Conservation (phyloP, 1,139 yeast genomes). For the Meyerozyma elateridarum region DNA sequence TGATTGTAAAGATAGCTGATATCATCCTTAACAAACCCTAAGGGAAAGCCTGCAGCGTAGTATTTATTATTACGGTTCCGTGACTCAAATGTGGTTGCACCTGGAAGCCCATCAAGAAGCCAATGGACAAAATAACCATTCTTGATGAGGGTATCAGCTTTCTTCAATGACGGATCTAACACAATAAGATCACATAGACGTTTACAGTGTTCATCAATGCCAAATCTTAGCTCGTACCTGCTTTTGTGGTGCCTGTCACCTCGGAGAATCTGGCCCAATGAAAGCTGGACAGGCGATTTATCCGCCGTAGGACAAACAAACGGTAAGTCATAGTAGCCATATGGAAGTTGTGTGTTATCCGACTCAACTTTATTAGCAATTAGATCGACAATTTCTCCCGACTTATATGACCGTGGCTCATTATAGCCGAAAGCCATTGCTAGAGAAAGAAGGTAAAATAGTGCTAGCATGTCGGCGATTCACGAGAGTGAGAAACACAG, state of each 20-base stretch:
- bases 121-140: slow-evolving; percentile 79
- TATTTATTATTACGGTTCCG: slow-evolving; percentile 57
- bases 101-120: slow-evolving; percentile 81
- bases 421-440: slow-evolving; percentile 2
- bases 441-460: not conserved
- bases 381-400: slow-evolving; percentile 64
- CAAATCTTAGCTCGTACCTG: slow-evolving; percentile 59
- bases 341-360: slow-evolving; percentile 73
- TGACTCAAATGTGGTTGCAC: slow-evolving; percentile 79
- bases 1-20: slow-evolving; percentile 69
- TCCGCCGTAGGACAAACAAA: slow-evolving; percentile 74
- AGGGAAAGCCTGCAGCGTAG: slow-evolving; percentile 83
- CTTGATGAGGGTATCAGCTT: slow-evolving; percentile 59
- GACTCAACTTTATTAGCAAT: slow-evolving; percentile 77
- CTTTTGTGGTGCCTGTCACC: slow-evolving; percentile 82
- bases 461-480: not conserved
- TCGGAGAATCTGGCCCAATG: slow-evolving; percentile 70
- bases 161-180: slow-evolving; percentile 41
- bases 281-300: slow-evolving; percentile 58
- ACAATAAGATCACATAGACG: slow-evolving; percentile 64
- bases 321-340: slow-evolving; percentile 69
- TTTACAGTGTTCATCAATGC: slow-evolving; percentile 59
- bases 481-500: too few species aligned
- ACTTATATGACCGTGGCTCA: slow-evolving; percentile 15
- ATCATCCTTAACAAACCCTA: slow-evolving; percentile 64